A percentile compares a stretch with the other conserved stretches of the same genome.
Evolutionary conservation across 1,139 yeast species (phyloP).

Genomic region (Blastobotrys arbuscula): DNA sequence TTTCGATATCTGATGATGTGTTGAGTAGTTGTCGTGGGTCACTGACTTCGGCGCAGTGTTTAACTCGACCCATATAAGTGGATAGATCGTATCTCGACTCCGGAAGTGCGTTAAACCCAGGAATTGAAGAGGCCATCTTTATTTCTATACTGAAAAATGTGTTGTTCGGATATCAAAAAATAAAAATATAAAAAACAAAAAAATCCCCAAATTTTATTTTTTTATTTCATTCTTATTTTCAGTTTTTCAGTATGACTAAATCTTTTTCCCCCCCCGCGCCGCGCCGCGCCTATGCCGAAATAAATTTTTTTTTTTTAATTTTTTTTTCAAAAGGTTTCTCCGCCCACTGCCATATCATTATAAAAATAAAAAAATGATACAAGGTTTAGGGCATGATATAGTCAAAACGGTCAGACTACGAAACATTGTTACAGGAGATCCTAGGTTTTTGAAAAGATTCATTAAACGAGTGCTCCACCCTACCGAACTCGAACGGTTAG

Average conservation of each 20-base stretch:
- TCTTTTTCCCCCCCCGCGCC: too few species aligned
- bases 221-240: not conserved
- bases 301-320: not conserved
- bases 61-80: conserved; percentile 89
- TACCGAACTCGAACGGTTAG: conserved; percentile 41
- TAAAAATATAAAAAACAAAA: not conserved
- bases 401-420: conserved; percentile 48
- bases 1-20: conserved; percentile 54
- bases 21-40: conserved; percentile 88
- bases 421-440: conserved; percentile 36
- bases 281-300: not conserved
- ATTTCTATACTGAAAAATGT: too few species aligned
- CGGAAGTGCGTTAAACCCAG: conserved; percentile 76
- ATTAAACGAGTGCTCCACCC: conserved; percentile 49
- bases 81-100: conserved; percentile 69
- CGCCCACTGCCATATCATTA: not conserved
- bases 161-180: too few species aligned
- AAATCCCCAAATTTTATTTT: not conserved
- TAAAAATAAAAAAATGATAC: conserved; percentile 18
- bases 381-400: conserved; percentile 62
- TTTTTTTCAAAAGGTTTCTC: conserved; percentile 1
- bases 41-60: conserved; percentile 87
- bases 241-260: too few species aligned
- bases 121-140: conserved; percentile 77
- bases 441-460: conserved; percentile 37